Evolutionary conservation across 805 yeast genomes (phyloP).

Genomic region (Kluyveromyces dobzhanskii): DNA sequence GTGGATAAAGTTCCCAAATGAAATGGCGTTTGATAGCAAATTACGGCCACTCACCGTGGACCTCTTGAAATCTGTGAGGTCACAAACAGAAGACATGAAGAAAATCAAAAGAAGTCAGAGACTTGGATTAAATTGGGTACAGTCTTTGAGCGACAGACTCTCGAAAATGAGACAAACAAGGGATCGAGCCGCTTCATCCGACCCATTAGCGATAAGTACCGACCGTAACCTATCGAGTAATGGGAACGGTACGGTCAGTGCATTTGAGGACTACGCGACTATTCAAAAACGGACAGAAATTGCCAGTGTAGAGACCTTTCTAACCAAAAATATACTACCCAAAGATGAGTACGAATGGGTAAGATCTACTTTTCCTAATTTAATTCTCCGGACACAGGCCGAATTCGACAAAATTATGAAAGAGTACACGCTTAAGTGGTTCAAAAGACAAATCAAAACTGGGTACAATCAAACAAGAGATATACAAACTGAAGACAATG

Average conservation of each 20-base stretch:
- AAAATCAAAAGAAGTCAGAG: neutral
- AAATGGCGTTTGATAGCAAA: neutral
- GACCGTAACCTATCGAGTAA: too few species aligned
- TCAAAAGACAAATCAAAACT: neutral
- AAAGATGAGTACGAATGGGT: neutral
- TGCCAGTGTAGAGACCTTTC: neutral
- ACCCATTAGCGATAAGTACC: neutral
- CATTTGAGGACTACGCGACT: neutral
- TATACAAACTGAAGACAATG: too few species aligned
- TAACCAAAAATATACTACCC: neutral
- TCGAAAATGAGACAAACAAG: neutral
- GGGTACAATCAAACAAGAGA: too few species aligned
- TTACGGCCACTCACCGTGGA: neutral
- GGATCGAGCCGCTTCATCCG: neutral
- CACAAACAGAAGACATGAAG: neutral
- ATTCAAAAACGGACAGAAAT: neutral
- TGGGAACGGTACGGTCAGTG: too few species aligned
- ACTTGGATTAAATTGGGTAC: constrained; percentile 1
- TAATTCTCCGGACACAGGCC: constrained; percentile 1
- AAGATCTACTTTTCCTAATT: neutral
- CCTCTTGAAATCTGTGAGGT: neutral
- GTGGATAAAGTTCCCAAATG: constrained; percentile 1
- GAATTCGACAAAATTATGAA: constrained; percentile 1
- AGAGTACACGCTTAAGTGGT: constrained; percentile 1
- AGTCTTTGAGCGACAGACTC: neutral